phyloP scores from a whole-genome alignment of 2,329 filamentous ascomycete species.

The Neopestalotiopsis rosae region DNA sequence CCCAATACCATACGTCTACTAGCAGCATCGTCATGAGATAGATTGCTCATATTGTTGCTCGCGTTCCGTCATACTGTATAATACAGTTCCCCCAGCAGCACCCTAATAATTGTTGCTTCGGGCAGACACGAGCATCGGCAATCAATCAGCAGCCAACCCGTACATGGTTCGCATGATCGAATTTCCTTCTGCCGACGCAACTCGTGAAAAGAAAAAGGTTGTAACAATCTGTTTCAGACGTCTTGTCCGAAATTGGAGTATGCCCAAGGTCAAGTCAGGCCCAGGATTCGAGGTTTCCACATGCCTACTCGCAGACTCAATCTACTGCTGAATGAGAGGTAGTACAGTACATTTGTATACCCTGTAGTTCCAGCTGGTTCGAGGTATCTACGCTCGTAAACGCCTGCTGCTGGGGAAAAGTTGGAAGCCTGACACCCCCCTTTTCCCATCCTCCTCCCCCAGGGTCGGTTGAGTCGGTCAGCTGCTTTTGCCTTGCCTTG shows the following conservation, averaged over 20 bases:
- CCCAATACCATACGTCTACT: not conserved
- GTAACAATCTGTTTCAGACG: slow-evolving; percentile 15
- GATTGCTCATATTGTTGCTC: not conserved
- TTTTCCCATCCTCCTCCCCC: slow-evolving; percentile 20
- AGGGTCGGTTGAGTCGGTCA: slow-evolving; percentile 14
- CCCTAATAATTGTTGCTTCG: not conserved
- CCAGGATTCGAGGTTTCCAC: slow-evolving; percentile 17
- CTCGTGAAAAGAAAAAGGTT: not conserved
- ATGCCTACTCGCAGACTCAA: not conserved
- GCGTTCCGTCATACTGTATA: not conserved
- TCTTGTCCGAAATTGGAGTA: slow-evolving; percentile 11
- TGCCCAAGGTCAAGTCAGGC: slow-evolving; percentile 14
- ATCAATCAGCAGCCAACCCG: not conserved
- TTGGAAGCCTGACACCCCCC: slow-evolving; percentile 27
- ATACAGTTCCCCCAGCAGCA: not conserved
- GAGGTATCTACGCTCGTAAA: not conserved
- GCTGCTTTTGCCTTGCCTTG: slow-evolving; percentile 2
- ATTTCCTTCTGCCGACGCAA: not conserved
- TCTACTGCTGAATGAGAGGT: not conserved
- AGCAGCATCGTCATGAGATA: not conserved
- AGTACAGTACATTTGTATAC: no score
- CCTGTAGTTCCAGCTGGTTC: not conserved
- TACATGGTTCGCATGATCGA: not conserved
- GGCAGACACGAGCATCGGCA: not conserved
- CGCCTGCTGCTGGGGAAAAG: slow-evolving; percentile 2